Base-by-base conservation (phyloP, 2,329 filamentous ascomycete species). In the Penicillium hordei region DNA sequence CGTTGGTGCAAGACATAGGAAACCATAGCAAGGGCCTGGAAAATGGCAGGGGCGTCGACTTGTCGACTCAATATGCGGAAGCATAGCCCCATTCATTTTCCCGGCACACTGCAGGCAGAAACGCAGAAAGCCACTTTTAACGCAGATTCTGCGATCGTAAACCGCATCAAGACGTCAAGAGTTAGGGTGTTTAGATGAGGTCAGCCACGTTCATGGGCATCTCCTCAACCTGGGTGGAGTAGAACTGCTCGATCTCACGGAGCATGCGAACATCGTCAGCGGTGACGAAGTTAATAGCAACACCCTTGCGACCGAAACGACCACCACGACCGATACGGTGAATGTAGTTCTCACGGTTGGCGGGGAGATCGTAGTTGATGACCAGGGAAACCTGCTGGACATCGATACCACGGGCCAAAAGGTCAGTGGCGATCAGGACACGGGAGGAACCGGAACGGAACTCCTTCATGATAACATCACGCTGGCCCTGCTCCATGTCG, bases 331-430 rank as follows among this genome's bases (percentile, higher is more conserved):
- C 94, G 70, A 99, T 99, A 68, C 94, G 89, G 82, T 99, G 94
- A 77, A 99, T 97, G 78, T 99, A 99, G 81, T 99, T 99, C 80
- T 99, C 94, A 83, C 94, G 92, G 79, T 99, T 97, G 78, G 90
- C 94, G 4, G 94, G 94, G 59, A 99, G 82, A 75, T 99, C 94
- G 77, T 99, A 99, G 82, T 99, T 99, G 83, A 99, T 99, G 61
- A 99, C 94, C 71, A 99, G 81, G 60, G 90, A 95, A 69, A 99
- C 94, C 77, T 99, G 94, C 79, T 99, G 94, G 49, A 99, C 94
- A 73, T 99, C 94, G 77, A 99, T 99, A 80, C 94, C 94, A 75
- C 94, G 89, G 57, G 94, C 94, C 92, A 93, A 95, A 44, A 99
- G 92, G 74, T 99, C 94, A 1, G 94, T 99, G 36, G 93, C 96